These are phyloP conservation scores for Suillus discolor DNA, from an alignment of 768 basidiomycete genomes.

Conservation along the genomic window DNA sequence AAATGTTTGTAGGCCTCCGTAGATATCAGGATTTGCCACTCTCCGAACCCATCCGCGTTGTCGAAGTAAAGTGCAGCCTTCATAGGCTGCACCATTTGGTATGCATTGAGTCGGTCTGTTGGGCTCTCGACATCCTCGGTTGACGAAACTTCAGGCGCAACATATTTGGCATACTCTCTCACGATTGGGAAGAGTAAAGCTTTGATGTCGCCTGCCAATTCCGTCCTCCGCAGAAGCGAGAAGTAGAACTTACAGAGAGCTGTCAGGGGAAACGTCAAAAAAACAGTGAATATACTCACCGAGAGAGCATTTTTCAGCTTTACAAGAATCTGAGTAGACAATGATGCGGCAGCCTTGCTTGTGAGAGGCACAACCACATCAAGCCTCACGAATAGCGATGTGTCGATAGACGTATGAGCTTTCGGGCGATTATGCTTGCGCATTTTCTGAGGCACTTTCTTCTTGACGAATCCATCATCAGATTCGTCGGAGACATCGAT, in stretches of 20 bases:
- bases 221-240: conserved; percentile 20
- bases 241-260: conserved; percentile 25
- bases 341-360: conserved; percentile 18
- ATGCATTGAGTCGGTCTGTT: conserved; percentile 27
- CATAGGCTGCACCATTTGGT: conserved; percentile 55
- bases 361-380: conserved; percentile 28
- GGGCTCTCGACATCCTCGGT: conserved; percentile 1
- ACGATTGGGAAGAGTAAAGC: conserved; percentile 7
- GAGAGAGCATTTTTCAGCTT: conserved; percentile 31
- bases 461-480: conserved; percentile 10
- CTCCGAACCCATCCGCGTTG: conserved; percentile 59
- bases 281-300: conserved; percentile 23
- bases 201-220: conserved; percentile 10
- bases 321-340: conserved; percentile 19
- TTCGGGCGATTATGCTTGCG: conserved; percentile 20
- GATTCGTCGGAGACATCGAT: conserved; percentile 12
- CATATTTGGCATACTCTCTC: background rate
- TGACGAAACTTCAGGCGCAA: background rate
- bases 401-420: conserved; percentile 23
- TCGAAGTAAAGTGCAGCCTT: conserved; percentile 65
- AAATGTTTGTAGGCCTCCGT: conserved; percentile 51
- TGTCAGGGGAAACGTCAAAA: background rate
- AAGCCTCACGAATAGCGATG: conserved; percentile 32
- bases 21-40: conserved; percentile 63
- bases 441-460: conserved; percentile 33